Conservation (phyloP, 192 early-diverging fungal species). For the Podila minutissima region DNA sequence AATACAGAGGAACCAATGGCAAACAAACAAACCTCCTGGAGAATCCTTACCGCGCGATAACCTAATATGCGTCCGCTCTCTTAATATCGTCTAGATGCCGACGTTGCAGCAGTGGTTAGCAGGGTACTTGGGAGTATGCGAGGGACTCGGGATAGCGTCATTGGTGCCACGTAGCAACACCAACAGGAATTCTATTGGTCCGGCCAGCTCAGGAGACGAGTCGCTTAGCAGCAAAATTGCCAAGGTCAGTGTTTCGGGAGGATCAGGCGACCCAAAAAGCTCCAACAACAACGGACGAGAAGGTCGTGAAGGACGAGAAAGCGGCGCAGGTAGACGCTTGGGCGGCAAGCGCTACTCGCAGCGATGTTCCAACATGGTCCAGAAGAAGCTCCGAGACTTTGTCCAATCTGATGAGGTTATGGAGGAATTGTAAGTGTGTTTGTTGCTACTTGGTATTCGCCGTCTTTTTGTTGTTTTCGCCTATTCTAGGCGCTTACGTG, state of each 20-base stretch:
- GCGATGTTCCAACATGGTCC: constrained; percentile 29
- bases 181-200: neutral
- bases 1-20: too few species aligned
- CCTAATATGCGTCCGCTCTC: too few species aligned
- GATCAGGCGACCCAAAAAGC: neutral
- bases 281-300: neutral
- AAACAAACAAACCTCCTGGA: too few species aligned
- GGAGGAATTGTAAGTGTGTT: constrained; percentile 36
- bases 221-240: neutral
- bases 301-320: neutral
- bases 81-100: constrained; percentile 6
- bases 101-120: constrained; percentile 39
- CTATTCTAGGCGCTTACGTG: neutral
- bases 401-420: constrained; percentile 43
- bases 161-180: neutral
- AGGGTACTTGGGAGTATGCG: constrained; percentile 31
- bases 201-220: neutral
- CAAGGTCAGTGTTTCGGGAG: constrained; percentile 8
- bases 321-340: constrained; percentile 8
- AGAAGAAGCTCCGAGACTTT: constrained; percentile 41
- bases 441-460: neutral
- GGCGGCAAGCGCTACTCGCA: constrained; percentile 37
- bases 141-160: constrained; percentile 20
- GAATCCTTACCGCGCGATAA: too few species aligned
- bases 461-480: neutral